Evolutionary conservation across 2,329 filamentous ascomycete species (phyloP).

Genomic region (Capronia epimyces): DNA sequence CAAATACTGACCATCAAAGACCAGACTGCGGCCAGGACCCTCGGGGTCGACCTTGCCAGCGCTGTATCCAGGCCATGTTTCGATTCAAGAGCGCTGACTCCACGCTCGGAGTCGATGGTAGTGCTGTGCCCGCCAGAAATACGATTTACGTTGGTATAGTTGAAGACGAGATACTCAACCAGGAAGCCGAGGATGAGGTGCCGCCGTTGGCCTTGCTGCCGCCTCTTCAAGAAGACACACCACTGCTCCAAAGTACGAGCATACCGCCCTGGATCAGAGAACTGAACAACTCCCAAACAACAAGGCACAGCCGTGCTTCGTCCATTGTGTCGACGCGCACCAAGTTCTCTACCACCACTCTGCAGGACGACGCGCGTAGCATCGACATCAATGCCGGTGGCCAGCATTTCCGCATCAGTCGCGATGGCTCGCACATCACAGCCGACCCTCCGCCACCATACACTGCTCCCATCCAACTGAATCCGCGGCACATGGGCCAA

Average conservation of each 20-base stretch:
- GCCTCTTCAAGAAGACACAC: conserved; percentile 3
- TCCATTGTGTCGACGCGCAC: conserved; percentile 33
- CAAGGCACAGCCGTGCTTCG: conserved; percentile 31
- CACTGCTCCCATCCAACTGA: conserved; percentile 12
- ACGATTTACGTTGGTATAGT: background rate
- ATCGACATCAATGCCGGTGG: conserved; percentile 32
- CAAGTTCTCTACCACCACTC: conserved; percentile 30
- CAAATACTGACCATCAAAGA: too few species aligned
- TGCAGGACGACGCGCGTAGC: conserved; percentile 30
- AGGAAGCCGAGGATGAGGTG: conserved; percentile 7
- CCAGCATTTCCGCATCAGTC: conserved; percentile 32
- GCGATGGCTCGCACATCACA: conserved; percentile 32
- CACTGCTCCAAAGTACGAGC: background rate
- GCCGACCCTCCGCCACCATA: conserved; percentile 28
- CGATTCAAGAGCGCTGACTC: conserved; percentile 13
- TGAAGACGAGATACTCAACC: background rate
- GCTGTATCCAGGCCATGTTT: too few species aligned
- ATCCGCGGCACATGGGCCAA: conserved; percentile 8
- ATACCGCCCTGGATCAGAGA: conserved; percentile 24
- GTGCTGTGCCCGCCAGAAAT: background rate
- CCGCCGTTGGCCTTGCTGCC: background rate
- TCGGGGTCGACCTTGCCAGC: too few species aligned
- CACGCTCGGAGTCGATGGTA: conserved; percentile 1
- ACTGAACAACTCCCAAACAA: conserved; percentile 17
- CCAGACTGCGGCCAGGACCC: too few species aligned